Evolutionary conservation across 495 filamentous ascomycete species (phyloP), one percentile per base, ranked within the genome.

Genomic region (Apiosordaria backusii): DNA sequence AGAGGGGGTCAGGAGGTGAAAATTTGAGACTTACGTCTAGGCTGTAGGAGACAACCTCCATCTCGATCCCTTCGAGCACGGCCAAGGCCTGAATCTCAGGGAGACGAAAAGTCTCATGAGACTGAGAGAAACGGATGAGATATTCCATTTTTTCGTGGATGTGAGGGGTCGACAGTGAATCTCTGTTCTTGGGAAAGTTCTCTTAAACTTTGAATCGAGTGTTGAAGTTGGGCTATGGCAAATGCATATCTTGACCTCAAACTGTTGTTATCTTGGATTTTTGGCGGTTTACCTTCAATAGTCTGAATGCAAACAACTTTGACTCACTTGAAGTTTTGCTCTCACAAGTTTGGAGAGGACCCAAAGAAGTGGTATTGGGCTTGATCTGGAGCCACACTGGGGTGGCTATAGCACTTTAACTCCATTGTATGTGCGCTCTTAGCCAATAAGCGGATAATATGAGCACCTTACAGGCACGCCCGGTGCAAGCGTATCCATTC

Each of bases 81-180:
- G 95, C 94, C 21, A 98, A 77, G 22, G 95, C 87, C 71, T 93
- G 79, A n/a, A 97, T 82, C 76, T 99, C 95, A 9, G 93, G 84
- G 65, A 84, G 84, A 62, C 93, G 90, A 74, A 99, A 99, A 16
- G 85, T 89, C 81, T 97, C 92, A 74, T 97, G 93, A 61, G 84
- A 81, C 75, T 98, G 96, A 13, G 88, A 92, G 73, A 98, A 92
- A 67, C 94, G 90, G 65, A 99, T 88, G 57, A 99, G 85, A 70
- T 90, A 98, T 64, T 95, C 87, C 86, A 92, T 73, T 65, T 60
- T 69, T 72, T 62, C 35, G 26, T 13, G 35, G 10, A 15, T 9
- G 35, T 45, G 35, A 45, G 35, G 35, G 35, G 35, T 45, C 35
- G 1, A 45, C 35, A 45, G 35, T 7, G 4, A 0, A 15, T 45